Conservation (phyloP, 306 rosid genomes). For the Quercus suber region DNA sequence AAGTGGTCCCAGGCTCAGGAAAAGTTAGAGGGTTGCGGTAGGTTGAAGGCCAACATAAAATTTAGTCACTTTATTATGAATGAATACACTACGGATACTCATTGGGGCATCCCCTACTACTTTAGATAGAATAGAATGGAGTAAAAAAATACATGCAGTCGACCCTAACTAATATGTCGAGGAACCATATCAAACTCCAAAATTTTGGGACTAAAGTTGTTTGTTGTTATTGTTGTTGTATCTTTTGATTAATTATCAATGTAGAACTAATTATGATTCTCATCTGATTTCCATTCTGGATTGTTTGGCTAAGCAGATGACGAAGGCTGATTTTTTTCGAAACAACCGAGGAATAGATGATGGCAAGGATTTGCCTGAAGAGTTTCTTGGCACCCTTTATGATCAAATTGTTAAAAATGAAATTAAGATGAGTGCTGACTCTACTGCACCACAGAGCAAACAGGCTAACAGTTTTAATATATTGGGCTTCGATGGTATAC, state of each 20-base stretch:
- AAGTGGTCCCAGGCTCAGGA: no score
- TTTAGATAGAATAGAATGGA: no score
- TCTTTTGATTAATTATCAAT: constrained; percentile 10
- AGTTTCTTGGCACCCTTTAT: constrained; percentile 84
- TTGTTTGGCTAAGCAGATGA: constrained; percentile 71
- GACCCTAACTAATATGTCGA: no score
- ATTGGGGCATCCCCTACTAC: no score
- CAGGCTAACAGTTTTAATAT: constrained; percentile 94
- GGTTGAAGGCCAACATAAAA: no score
- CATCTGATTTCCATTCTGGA: constrained; percentile 30
- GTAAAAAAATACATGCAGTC: no score
- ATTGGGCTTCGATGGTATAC: constrained; percentile 92
- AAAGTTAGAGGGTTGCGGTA: no score
- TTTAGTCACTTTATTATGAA: no score
- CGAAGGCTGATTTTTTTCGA: constrained; percentile 91
- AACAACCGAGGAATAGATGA: constrained; percentile 98
- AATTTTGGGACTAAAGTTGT: no score
- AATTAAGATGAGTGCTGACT: constrained; percentile 89
- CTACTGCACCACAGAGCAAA: constrained; percentile 90
- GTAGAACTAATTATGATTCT: constrained; percentile 17
- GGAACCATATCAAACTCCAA: no score
- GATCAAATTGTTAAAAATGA: constrained; percentile 91
- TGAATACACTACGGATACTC: no score
- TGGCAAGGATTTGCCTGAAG: constrained; percentile 95
- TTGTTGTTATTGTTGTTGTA: no score